Evolutionary conservation across 768 basidiomycete species (phyloP).

Genomic region (Cubamyces lactineus): DNA sequence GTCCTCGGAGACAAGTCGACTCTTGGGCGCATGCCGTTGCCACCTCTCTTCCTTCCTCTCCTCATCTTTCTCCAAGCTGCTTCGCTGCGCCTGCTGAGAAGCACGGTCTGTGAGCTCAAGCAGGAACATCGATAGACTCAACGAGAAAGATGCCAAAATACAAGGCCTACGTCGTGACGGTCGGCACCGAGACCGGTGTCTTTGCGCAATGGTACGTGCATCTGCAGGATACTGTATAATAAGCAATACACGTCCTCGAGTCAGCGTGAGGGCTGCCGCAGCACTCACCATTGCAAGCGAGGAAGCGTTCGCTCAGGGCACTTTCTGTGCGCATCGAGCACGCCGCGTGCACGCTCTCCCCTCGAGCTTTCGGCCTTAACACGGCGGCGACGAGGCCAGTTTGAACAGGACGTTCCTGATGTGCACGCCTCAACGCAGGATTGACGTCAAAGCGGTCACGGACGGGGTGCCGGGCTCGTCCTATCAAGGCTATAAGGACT

Average conservation of each 20-base stretch:
- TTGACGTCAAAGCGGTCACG: constrained; percentile 1
- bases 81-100: neutral
- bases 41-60: neutral
- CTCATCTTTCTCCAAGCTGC: neutral
- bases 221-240: too few species aligned
- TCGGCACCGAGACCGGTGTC: constrained; percentile 30
- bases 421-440: constrained; percentile 8
- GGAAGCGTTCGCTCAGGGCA: too few species aligned
- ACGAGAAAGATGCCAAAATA: constrained; percentile 9
- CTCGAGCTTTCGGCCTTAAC: too few species aligned
- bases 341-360: neutral
- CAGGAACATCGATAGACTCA: neutral
- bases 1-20: too few species aligned
- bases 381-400: too few species aligned
- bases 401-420: neutral
- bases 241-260: too few species aligned
- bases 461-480: neutral
- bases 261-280: neutral
- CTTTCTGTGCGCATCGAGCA: neutral
- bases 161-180: constrained; percentile 28
- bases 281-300: neutral
- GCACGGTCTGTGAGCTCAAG: neutral
- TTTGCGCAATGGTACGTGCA: constrained; percentile 30
- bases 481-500: constrained; percentile 15
- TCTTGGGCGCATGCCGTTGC: neutral